Conservation (phyloP, 1,284 basidiomycete genomes). For the Pulveroboletus sp. region DNA sequence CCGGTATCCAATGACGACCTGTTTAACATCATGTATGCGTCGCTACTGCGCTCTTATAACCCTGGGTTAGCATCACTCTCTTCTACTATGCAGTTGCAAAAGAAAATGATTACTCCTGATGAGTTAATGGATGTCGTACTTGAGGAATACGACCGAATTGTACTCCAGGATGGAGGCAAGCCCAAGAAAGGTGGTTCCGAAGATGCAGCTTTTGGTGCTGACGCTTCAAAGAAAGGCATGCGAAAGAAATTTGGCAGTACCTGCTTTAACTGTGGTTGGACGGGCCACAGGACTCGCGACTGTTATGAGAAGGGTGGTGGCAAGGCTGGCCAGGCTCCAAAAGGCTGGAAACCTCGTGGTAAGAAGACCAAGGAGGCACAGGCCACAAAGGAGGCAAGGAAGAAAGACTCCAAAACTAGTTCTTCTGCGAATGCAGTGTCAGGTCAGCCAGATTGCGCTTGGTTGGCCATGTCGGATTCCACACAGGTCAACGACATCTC, state of each 20-base stretch:
- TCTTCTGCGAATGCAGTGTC: background rate
- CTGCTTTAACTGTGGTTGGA: constrained; percentile 7
- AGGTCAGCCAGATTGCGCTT: background rate
- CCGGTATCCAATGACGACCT: background rate
- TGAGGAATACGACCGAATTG: background rate
- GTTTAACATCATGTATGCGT: background rate
- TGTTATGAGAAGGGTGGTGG: constrained; percentile 17
- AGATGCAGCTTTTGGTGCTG: background rate
- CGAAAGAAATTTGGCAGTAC: background rate
- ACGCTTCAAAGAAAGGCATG: background rate
- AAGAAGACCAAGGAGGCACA: background rate
- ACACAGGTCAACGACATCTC: background rate
- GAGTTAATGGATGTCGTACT: background rate
- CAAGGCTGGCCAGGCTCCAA: constrained; percentile 10
- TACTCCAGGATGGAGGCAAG: background rate
- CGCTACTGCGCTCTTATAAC: background rate
- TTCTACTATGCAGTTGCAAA: background rate
- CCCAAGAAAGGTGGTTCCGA: background rate
- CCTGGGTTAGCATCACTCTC: background rate
- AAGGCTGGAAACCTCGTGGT: constrained; percentile 1
- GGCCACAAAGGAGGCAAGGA: background rate
- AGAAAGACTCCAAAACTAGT: no score
- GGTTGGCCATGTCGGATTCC: background rate
- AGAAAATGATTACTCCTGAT: background rate
- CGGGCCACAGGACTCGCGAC: background rate